Evolutionary conservation across 768 basidiomycete genomes (phyloP), one percentile per base, ranked within the genome.

Genomic region (Lentinula raphanica): DNA sequence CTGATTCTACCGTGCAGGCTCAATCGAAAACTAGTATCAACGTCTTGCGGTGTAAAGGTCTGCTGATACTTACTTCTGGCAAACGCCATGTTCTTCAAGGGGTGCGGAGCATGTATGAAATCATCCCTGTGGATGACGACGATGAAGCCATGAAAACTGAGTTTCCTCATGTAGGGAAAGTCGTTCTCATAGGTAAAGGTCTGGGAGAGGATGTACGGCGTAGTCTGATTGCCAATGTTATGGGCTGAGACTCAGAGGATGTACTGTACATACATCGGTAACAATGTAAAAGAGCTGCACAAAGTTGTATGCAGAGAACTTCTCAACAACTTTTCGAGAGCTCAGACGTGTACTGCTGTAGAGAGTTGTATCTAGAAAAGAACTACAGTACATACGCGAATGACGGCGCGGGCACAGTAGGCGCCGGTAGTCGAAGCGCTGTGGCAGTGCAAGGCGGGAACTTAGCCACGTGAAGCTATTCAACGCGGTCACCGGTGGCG

Each of bases 81-180:
- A 75, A 80, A 54, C 77, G 81, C 57, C 81, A 86, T 63, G 83
- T 98, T 54, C 72, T 99, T 45, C 97, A 99, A 67, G 97, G 95
- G 2, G 97, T 99, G 12, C 77, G 92, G 62, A 92, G 76, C 63
- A 79, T 98, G 70, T 99, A 95, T 67, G 96, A 99, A 64, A 80
- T 95, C 13, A 67, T 70, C 0, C 71, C 76, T 50, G 73, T 85
- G 39, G 75, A 74, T 54, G 65, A 65, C n/a, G 71, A 67, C 40
- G 69, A 68, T 58, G 19, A 56, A 13, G 32, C 21, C 32, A 35
- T 35, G 1, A 72, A 69, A 7, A 55, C 83, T 25, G 85, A 81
- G 1, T 67, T 86, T 35, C 82, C 83, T 0, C 81, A 83, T 49
- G 71, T 71, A 15, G 92, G 93, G 25, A 96, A 95, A 72, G 67